These are phyloP conservation scores for Penicillium griseofulvum DNA, from an alignment of 2,329 filamentous ascomycete genomes.

Conservation along the genomic window DNA sequence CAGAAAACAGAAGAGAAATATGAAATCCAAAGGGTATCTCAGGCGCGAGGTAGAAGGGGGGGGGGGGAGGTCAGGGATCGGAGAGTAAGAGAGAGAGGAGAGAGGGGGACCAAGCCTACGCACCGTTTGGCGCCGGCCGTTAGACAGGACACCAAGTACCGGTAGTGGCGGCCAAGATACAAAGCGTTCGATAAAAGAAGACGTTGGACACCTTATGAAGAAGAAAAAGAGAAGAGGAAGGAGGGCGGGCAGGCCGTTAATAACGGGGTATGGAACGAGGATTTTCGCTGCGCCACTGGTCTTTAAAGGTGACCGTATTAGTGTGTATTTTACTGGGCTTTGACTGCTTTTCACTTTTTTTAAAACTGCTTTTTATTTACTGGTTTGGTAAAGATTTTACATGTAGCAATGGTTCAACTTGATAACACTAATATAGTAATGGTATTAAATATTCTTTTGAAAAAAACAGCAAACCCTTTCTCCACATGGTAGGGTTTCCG, in stretches of 20 bases:
- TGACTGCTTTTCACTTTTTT: too few relatives aligned
- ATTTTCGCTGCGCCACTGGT: conserved; percentile 25
- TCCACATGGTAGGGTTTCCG: too few relatives aligned
- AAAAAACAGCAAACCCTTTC: too few relatives aligned
- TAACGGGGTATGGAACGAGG: conserved; percentile 20
- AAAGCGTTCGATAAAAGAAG: conserved; percentile 36
- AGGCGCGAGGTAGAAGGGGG: conserved; percentile 13
- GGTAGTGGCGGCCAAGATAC: conserved; percentile 45
- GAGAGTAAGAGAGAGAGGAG: conserved; percentile 19
- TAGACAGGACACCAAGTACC: conserved; percentile 47
- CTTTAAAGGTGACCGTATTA: conserved; percentile 15
- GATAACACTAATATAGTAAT: too few relatives aligned
- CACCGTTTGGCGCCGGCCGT: conserved; percentile 48
- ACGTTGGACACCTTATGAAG: conserved; percentile 28
- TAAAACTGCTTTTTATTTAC: too few relatives aligned
- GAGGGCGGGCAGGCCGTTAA: conserved; percentile 17
- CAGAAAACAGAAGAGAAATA: conserved; percentile 4
- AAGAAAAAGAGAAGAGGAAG: conserved; percentile 15
- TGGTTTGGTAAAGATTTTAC: too few relatives aligned
- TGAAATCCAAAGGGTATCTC: conserved; percentile 17
- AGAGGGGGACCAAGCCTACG: conserved; percentile 45
- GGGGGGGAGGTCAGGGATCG: conserved; percentile 14
- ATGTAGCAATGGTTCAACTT: too few relatives aligned
- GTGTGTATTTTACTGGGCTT: neutral
- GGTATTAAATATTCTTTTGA: too few relatives aligned